Base-by-base conservation (phyloP, 179 eudicot species). In the Pouteria campechiana region DNA sequence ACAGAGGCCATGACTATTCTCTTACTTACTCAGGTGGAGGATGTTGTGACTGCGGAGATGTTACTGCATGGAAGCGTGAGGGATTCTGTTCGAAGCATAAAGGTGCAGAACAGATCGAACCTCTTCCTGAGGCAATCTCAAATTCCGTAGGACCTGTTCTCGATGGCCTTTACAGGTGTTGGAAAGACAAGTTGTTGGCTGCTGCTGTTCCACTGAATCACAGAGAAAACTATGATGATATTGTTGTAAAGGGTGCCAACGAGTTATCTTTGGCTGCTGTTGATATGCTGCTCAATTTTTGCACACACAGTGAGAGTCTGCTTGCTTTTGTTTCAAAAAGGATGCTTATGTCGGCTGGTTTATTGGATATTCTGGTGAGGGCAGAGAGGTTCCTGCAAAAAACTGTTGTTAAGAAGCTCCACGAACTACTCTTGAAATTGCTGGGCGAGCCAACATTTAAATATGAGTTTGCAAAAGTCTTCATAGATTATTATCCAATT, bases 1-100 rank as follows among this genome's bases (percentile, higher is more conserved):
- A 92, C 67, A 57, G 72, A 63, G 80, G 77, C 45, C 99, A 92
- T 54, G 99, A 92, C 57, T 87, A 82, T 66, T 87, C 96, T 4
- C 76, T 87, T 38, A 92, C 79, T 25, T 92, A 87, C 46, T 82
- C 99, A 2, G 88, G 88, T 49, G 92, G 96, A 34, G 99, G 99
- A 48, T 92, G 99, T 60, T 92, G 99, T 49, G 99, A 92, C 47
- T 92, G 99, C 67, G 99, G 99, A 48, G 99, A 92, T 61, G 81
- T 75, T 66, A 92, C 92, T 52, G 99, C 99, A 54, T 92, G 99
- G 99, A 87, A 77, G 65, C 92, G 77, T 7, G 83, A 80, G 45
- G 99, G 99, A 21, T 92, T 92, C 63, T 92, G 99, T 67, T 79
- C 96, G 5, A 83, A 78, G 68, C 99, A 92, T 72, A 82, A 69